Evolutionary conservation across 495 filamentous ascomycete genomes (phyloP).

Genomic region (Gamarada debralockiae): DNA sequence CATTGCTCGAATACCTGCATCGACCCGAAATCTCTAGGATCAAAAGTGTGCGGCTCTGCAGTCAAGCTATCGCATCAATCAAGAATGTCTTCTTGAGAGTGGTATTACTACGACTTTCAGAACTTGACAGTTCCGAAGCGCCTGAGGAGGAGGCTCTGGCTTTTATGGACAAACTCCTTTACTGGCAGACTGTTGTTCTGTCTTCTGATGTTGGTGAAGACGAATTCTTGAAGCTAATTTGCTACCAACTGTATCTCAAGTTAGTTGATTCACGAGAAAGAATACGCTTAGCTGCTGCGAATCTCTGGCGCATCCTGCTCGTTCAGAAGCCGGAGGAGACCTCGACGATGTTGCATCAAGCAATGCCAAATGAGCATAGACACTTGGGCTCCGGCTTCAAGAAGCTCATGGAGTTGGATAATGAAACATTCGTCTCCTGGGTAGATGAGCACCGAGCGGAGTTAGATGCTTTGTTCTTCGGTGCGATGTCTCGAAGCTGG

Average conservation of each 20-base stretch:
- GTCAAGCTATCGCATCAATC: slow-evolving; percentile 69
- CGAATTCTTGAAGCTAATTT: slow-evolving; percentile 74
- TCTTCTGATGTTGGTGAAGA: slow-evolving; percentile 68
- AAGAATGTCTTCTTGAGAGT: slow-evolving; percentile 71
- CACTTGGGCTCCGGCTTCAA: slow-evolving; percentile 74
- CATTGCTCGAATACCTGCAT: slow-evolving; percentile 82
- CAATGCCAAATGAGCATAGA: slow-evolving; percentile 62
- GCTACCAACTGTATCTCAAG: slow-evolving; percentile 85
- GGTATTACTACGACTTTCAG: slow-evolving; percentile 75
- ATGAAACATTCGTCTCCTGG: slow-evolving; percentile 81
- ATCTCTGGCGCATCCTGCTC: slow-evolving; percentile 84
- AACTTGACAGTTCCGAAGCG: slow-evolving; percentile 62
- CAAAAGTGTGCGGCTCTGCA: slow-evolving; percentile 87
- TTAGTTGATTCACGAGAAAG: slow-evolving; percentile 59
- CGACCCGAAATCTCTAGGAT: slow-evolving; percentile 73
- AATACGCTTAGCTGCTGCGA: slow-evolving; percentile 73
- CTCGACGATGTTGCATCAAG: slow-evolving; percentile 63
- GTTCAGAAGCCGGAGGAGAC: slow-evolving; percentile 92
- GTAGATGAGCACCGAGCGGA: slow-evolving; percentile 77
- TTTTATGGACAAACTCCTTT: slow-evolving; percentile 79
- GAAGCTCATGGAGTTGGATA: slow-evolving; percentile 81
- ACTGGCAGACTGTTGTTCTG: slow-evolving; percentile 94
- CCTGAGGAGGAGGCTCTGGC: slow-evolving; percentile 53
- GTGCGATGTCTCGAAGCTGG: slow-evolving; percentile 74
- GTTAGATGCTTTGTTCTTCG: slow-evolving; percentile 77